Conservation (phyloP, 2,329 filamentous ascomycete species). For the Epichloe amarillans region DNA sequence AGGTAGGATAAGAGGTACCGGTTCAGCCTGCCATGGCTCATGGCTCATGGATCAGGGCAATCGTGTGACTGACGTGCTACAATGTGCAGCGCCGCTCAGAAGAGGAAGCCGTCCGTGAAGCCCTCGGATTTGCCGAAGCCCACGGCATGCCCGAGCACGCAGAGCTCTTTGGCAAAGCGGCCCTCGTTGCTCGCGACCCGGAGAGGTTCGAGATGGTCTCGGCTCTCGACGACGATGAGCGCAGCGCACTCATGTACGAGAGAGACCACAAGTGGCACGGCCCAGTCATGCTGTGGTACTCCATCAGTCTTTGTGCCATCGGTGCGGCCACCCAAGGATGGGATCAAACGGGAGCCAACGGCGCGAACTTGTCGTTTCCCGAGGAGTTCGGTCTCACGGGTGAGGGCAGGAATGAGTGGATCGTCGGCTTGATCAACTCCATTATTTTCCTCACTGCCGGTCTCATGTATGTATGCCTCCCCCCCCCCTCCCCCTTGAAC, state of each 20-base stretch:
- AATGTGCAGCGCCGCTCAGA: conserved; percentile 12
- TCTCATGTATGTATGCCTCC: conserved; percentile 35
- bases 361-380: conserved; percentile 47
- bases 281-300: conserved; percentile 23
- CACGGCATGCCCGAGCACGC: conserved; percentile 33
- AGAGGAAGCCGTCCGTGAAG: conserved; percentile 20
- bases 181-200: conserved; percentile 16
- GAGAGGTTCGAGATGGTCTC: conserved; percentile 10
- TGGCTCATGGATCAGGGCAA: no score
- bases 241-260: conserved; percentile 24
- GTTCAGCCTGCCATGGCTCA: background rate
- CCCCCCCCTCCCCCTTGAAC: no score
- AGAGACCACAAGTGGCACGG: conserved; percentile 44
- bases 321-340: conserved; percentile 46
- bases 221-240: conserved; percentile 15
- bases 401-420: conserved; percentile 29
- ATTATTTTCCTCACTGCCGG: conserved; percentile 32
- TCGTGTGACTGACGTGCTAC: background rate
- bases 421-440: conserved; percentile 17
- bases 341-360: conserved; percentile 49
- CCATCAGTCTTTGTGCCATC: conserved; percentile 39
- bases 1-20: conserved; percentile 10
- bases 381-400: conserved; percentile 22
- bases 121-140: conserved; percentile 32
- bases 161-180: conserved; percentile 20